Evolutionary conservation across 441 rosid species (phyloP).

Genomic region (Mallotus japonicus): DNA sequence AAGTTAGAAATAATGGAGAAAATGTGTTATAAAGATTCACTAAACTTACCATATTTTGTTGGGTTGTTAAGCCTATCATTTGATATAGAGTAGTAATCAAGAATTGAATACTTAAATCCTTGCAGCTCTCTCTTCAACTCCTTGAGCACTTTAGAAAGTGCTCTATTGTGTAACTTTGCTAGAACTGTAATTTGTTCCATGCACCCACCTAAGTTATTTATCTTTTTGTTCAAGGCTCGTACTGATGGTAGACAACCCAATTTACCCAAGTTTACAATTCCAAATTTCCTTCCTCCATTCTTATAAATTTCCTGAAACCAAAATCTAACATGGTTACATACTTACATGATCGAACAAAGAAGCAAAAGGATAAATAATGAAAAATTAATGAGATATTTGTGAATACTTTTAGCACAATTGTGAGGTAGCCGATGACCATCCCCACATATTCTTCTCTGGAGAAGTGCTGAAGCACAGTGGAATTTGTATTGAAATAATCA

Average conservation of each 20-base stretch:
- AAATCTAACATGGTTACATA: neutral
- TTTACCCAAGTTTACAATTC: neutral
- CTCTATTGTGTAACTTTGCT: constrained; percentile 17
- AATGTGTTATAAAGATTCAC: no score
- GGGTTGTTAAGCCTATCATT: constrained; percentile 17
- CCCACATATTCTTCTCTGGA: constrained; percentile 22
- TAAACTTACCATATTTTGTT: constrained; percentile 26
- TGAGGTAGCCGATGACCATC: constrained; percentile 28
- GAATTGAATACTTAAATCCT: constrained; percentile 25
- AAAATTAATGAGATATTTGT: neutral
- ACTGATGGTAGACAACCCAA: constrained; percentile 11
- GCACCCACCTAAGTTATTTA: neutral
- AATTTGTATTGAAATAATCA: constrained; percentile 30
- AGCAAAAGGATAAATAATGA: neutral
- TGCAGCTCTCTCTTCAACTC: constrained; percentile 9
- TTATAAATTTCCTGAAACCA: constrained; percentile 21
- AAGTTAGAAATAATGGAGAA: no score
- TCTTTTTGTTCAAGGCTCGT: constrained; percentile 1
- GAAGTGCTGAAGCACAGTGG: constrained; percentile 27
- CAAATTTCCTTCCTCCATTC: constrained; percentile 30
- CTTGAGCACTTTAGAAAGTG: constrained; percentile 9
- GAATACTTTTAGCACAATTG: constrained; percentile 14
- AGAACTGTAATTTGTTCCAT: constrained; percentile 6
- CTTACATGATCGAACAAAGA: neutral
- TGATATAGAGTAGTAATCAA: constrained; percentile 13